These are phyloP conservation scores for Spiraea crenata DNA, from an alignment of 331 rosid species.

Conservation along the genomic window DNA sequence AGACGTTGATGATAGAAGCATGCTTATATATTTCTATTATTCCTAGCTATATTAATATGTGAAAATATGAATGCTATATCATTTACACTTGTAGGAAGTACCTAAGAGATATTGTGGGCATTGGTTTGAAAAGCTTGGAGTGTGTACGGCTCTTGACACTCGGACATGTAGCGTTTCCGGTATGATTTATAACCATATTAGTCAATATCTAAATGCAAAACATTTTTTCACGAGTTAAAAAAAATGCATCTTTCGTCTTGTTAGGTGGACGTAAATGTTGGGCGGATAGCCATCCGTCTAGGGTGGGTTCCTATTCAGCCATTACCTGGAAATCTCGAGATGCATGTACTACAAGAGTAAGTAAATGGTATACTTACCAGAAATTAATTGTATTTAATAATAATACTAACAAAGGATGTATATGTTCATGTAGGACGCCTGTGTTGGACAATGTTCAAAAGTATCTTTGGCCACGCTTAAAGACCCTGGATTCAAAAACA, in stretches of 20 bases:
- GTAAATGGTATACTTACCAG: constrained; percentile 16
- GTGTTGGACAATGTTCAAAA: constrained; percentile 73
- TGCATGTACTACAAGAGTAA: constrained; percentile 56
- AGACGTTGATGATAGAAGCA: background rate
- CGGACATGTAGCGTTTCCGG: constrained; percentile 61
- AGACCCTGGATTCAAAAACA: constrained; percentile 49
- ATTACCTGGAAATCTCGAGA: constrained; percentile 47
- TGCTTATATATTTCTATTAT: background rate
- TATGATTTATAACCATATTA: constrained; percentile 22
- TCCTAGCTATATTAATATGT: background rate
- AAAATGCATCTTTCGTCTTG: background rate
- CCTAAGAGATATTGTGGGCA: constrained; percentile 41
- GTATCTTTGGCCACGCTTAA: constrained; percentile 87
- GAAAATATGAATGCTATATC: constrained; percentile 1
- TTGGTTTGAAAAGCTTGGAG: constrained; percentile 78
- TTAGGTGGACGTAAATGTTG: constrained; percentile 83
- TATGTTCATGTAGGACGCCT: constrained; percentile 58
- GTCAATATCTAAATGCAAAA: background rate
- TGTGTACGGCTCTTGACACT: constrained; percentile 69
- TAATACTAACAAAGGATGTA: no score
- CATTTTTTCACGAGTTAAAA: background rate
- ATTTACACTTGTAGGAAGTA: constrained; percentile 41
- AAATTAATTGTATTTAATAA: background rate
- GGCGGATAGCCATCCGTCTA: constrained; percentile 59
- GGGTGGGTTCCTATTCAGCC: constrained; percentile 87